phyloP scores from a whole-genome alignment of 306 rosid genomes.

The Glycyrrhiza uralensis region DNA sequence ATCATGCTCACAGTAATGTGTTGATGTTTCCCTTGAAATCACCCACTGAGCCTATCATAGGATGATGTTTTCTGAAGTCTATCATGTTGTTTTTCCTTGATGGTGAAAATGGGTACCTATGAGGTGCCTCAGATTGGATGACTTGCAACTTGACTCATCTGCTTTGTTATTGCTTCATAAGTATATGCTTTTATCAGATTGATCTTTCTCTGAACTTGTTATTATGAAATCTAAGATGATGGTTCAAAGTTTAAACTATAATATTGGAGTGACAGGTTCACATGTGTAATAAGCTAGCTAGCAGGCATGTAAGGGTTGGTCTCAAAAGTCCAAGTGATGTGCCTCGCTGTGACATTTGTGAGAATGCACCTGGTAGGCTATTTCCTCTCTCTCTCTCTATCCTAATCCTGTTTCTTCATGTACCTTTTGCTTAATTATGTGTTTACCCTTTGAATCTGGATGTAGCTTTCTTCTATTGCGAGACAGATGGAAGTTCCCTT shows the following conservation, averaged over 20 bases:
- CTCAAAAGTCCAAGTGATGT: constrained; percentile 77
- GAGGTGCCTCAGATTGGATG: background rate
- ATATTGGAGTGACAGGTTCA: constrained; percentile 54
- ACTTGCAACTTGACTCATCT: no score
- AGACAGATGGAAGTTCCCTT: constrained; percentile 78
- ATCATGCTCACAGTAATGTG: background rate
- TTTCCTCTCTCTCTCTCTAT: background rate
- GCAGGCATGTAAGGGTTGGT: constrained; percentile 82
- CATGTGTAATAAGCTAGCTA: constrained; percentile 84
- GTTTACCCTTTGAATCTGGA: constrained; percentile 20
- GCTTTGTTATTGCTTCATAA: background rate
- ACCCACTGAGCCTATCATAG: background rate
- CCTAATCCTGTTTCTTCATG: background rate
- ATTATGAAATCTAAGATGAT: constrained; percentile 5
- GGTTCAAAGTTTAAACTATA: background rate
- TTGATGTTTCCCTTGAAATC: background rate
- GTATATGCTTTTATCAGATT: background rate
- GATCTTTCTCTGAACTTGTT: background rate
- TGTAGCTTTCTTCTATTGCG: constrained; percentile 86
- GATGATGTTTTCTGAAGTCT: background rate
- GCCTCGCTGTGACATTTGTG: constrained; percentile 77
- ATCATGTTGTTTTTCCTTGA: background rate
- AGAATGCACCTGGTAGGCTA: constrained; percentile 77
- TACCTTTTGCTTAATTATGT: constrained; percentile 13
- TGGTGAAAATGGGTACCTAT: background rate